Evolutionary conservation across 345 rosid species (phyloP).

Genomic region (Combretum micranthum): DNA sequence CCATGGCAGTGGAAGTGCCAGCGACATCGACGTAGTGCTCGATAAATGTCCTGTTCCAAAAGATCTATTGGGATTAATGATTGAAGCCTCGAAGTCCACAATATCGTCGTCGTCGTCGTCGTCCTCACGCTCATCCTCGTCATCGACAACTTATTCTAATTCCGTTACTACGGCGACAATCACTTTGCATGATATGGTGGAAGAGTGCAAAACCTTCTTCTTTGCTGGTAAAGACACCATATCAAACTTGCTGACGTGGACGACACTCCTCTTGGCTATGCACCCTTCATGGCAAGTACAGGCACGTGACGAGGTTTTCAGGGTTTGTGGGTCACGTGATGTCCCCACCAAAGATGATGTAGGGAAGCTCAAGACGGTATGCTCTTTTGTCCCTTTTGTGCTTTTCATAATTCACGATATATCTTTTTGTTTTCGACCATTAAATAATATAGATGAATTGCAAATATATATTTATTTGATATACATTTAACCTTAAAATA

Average conservation of each 20-base stretch:
- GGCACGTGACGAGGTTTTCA: slow-evolving; percentile 74
- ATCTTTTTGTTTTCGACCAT: neutral
- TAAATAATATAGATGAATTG: neutral
- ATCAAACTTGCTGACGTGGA: slow-evolving; percentile 80
- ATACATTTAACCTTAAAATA: no score
- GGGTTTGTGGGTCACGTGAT: slow-evolving; percentile 79
- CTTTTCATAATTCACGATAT: no score
- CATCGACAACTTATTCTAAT: no score
- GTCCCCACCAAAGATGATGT: slow-evolving; percentile 61
- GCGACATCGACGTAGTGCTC: slow-evolving; percentile 5
- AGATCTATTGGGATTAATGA: slow-evolving; percentile 54
- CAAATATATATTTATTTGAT: no score
- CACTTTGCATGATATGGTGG: slow-evolving; percentile 30
- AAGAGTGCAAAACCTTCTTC: slow-evolving; percentile 89
- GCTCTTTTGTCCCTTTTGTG: neutral
- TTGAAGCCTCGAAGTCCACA: slow-evolving; percentile 33
- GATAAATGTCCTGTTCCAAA: slow-evolving; percentile 20
- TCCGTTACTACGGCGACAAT: neutral
- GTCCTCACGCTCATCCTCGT: no score
- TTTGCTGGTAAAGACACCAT: slow-evolving; percentile 94
- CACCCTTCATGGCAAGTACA: slow-evolving; percentile 87
- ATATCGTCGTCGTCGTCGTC: neutral
- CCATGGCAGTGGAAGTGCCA: neutral
- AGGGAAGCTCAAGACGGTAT: slow-evolving; percentile 73
- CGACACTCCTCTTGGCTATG: slow-evolving; percentile 58